Percentiles rank a stretch among this genome's conserved stretches.
phyloP scores from a whole-genome alignment of 495 filamentous ascomycete species.

The Aspergillus baeticus region DNA sequence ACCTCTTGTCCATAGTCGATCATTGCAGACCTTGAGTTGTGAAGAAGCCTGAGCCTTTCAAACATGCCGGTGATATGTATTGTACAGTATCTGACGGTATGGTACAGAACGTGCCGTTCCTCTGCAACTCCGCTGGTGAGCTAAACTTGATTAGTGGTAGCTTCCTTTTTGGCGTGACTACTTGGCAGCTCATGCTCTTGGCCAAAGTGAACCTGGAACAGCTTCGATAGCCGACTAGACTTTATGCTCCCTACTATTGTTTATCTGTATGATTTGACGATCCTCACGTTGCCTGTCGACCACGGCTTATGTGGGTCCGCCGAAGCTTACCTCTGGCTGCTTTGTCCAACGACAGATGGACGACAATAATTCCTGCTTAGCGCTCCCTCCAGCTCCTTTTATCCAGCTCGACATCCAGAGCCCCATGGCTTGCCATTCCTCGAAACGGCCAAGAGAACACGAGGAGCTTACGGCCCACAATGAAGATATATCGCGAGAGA shows the following conservation, averaged over 20 bases:
- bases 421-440: conserved; percentile 19
- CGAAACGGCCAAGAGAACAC: conserved; percentile 25
- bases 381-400: not conserved
- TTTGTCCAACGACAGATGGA: not conserved
- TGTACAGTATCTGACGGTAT: not conserved
- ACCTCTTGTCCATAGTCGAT: too few species aligned
- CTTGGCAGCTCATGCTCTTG: not conserved
- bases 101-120: too few species aligned
- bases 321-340: not conserved
- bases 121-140: too few species aligned
- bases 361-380: not conserved
- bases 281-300: not conserved
- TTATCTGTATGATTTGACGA: conserved; percentile 8
- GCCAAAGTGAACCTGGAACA: not conserved
- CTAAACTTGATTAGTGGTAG: too few species aligned
- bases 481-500: conserved; percentile 15
- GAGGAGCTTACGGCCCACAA: conserved; percentile 17
- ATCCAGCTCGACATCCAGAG: not conserved
- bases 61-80: too few species aligned
- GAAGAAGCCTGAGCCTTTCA: too few species aligned
- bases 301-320: conserved; percentile 1
- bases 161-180: too few species aligned
- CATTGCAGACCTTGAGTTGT: too few species aligned
- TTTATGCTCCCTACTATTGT: conserved; percentile 1
- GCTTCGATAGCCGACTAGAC: not conserved